phyloP scores from a whole-genome alignment of 2,329 filamentous ascomycete genomes.

The Orbilia oligospora region DNA sequence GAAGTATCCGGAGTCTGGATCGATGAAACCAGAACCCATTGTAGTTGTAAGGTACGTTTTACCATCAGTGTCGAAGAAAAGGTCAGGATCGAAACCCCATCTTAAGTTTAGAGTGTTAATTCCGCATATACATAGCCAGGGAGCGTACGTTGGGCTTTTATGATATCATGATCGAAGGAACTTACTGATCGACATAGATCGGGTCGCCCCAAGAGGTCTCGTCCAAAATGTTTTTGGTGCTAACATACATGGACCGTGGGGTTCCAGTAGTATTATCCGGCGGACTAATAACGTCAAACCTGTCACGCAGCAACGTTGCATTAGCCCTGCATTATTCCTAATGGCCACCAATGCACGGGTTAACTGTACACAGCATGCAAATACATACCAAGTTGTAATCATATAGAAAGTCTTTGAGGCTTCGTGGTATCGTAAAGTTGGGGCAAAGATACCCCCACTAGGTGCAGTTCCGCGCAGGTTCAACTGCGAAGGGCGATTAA shows the following conservation, averaged over 20 bases:
- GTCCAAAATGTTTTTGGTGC: conserved; percentile 72
- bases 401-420: conserved; percentile 59
- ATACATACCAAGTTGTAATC: conserved; percentile 60
- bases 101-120: too few species aligned
- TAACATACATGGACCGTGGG: conserved; percentile 72
- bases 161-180: conserved; percentile 18
- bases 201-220: conserved; percentile 71
- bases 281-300: conserved; percentile 62
- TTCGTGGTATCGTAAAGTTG: conserved; percentile 70
- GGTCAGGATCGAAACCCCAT: conserved; percentile 69
- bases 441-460: conserved; percentile 76
- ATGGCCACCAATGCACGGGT: not conserved
- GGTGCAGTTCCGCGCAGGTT: conserved; percentile 72
- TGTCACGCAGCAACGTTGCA: not conserved
- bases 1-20: conserved; percentile 69
- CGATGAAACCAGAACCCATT: conserved; percentile 67
- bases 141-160: too few species aligned
- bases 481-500: conserved; percentile 71
- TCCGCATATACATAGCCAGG: too few species aligned
- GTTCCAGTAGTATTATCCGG: conserved; percentile 63
- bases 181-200: conserved; percentile 72
- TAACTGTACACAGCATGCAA: not conserved
- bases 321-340: not conserved
- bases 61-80: conserved; percentile 70
- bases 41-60: conserved; percentile 71